phyloP scores from a whole-genome alignment of 2,329 filamentous ascomycete genomes.

The Simplicillium sp. region DNA sequence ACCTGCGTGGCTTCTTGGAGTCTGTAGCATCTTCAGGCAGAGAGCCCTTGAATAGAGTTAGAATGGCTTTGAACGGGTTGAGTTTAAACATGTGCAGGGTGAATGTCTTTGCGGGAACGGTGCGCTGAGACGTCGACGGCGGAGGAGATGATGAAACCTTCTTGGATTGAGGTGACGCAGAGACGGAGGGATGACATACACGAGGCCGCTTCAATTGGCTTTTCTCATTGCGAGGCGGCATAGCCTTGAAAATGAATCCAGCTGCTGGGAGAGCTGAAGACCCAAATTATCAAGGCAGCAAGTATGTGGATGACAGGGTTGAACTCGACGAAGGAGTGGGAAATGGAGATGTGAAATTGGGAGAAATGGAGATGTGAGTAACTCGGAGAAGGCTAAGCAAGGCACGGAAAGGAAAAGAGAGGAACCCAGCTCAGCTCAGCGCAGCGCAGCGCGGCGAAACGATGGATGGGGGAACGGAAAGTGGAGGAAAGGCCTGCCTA shows the following conservation, averaged over 20 bases:
- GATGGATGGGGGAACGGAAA: neutral
- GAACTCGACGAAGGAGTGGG: too few species aligned
- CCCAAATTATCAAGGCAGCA: too few species aligned
- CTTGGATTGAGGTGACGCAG: neutral
- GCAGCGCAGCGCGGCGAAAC: conserved; percentile 1
- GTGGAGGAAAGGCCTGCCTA: too few species aligned
- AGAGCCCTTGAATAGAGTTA: conserved; percentile 44
- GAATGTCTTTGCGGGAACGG: neutral
- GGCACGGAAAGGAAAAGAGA: neutral
- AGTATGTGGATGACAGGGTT: too few species aligned
- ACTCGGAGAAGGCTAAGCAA: too few species aligned
- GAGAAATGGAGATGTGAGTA: too few species aligned
- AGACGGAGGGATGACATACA: conserved; percentile 37
- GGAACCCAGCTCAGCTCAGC: neutral
- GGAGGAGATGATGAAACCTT: neutral
- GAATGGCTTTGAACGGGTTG: neutral
- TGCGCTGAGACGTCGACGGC: neutral
- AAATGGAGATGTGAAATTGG: too few species aligned
- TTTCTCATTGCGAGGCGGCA: conserved; percentile 60
- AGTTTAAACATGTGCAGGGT: conserved; percentile 1
- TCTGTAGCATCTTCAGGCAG: conserved; percentile 55
- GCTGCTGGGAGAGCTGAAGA: conserved; percentile 1
- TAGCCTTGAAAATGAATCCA: conserved; percentile 19
- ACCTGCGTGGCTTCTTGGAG: conserved; percentile 76
- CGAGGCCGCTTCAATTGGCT: conserved; percentile 76